These are phyloP conservation scores for Vigna angularis DNA, from an alignment of 306 rosid species.

Conservation along the genomic window DNA sequence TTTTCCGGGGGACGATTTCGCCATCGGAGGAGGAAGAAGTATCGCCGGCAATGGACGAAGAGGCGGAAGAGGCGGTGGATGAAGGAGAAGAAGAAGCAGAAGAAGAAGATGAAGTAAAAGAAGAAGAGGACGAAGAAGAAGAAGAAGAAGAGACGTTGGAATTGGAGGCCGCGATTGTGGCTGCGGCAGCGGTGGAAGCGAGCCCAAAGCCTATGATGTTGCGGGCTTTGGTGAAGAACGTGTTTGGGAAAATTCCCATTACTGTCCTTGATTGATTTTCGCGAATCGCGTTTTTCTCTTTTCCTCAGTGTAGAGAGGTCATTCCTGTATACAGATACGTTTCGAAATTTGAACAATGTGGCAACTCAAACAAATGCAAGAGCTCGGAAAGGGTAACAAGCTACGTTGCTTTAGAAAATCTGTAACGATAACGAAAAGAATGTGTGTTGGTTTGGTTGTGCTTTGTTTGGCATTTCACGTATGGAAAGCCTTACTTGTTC, in stretches of 20 bases:
- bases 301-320: background rate
- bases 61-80: background rate
- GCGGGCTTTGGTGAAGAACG: slow-evolving; percentile 50
- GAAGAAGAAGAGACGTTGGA: background rate
- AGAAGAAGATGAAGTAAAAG: background rate
- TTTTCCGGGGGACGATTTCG: slow-evolving; percentile 36
- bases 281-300: background rate
- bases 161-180: slow-evolving; percentile 22
- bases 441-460: background rate
- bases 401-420: background rate
- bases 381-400: background rate
- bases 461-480: slow-evolving; percentile 3
- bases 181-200: slow-evolving; percentile 36
- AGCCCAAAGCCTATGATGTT: slow-evolving; percentile 50
- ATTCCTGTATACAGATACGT: too few relatives aligned
- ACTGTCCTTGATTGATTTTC: background rate
- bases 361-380: background rate
- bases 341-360: background rate
- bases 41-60: slow-evolving; percentile 10
- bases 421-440: background rate
- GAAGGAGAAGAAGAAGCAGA: background rate
- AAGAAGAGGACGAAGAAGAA: background rate
- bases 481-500: background rate
- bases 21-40: slow-evolving; percentile 14
- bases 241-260: slow-evolving; percentile 44